Evolutionary conservation across 1,284 basidiomycete genomes (phyloP), one percentile per base, ranked within the genome.

Genomic region (Fomitopsis pinicola): DNA sequence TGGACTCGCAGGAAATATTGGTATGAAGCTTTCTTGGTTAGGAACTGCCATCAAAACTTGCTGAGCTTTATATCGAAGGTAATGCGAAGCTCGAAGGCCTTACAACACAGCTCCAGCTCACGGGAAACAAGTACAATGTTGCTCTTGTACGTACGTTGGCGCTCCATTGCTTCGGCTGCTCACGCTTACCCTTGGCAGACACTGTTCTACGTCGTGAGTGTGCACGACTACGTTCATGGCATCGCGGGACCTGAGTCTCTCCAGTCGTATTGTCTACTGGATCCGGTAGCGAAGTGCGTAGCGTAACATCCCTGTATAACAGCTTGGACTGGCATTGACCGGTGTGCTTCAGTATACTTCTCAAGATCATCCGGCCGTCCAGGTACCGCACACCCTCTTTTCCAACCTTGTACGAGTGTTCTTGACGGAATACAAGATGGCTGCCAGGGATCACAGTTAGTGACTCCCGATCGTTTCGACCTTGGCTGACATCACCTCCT

Each of bases 71-170:
- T 33, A 55, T 48, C 17, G 8, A 35, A 87, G 87, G 86, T 42
- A 89, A 89, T 65, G 87, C 88, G 1, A 85, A 80, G 65, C 73
- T 90, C 7, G 83, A 88, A 64, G 87, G 88, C 0, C 70, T 88
- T 2, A 68, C 71, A 6, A 79, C 73, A 0, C 79, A 89, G 64
- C 76, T 89, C 0, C 19, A 82, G 58, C 74, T 89, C 35, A 80
- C 74, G 0, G 84, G 85, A 7, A 79, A 86, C 64, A 76, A 78
- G 66, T 89, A 85, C 64, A 89, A 89, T 66, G 83, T 89, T 40
- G 86, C 86, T 0, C 71, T 89, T 65, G 87, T 89, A 40, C 12
- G 73, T 50, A 30, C 14, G 66, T 68, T 67, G 30, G 26, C 26
- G 9, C 8, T 45, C 10, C 17, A n/a, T n/a, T 15, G 42, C 19